Percentiles rank a stretch among this genome's conserved stretches.
Evolutionary conservation across 163 green algal species (phyloP).

Genomic region (Chloroidium sp.): DNA sequence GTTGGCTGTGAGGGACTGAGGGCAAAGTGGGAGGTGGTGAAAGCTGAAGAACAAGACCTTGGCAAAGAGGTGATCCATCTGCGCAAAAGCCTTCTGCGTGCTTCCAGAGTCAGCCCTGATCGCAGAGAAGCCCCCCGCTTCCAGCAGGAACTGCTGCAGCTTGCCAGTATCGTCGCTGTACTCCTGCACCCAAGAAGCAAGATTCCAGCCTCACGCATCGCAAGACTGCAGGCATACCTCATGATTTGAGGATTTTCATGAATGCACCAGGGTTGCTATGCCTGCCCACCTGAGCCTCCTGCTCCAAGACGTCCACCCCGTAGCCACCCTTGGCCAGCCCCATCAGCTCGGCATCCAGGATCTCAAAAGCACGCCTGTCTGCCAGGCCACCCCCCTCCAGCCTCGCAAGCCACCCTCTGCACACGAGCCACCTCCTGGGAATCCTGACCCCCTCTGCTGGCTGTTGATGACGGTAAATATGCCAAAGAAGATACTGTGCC

Average conservation of each 20-base stretch:
- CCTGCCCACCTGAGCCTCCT: not conserved
- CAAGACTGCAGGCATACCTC: not conserved
- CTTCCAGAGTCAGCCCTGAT: not conserved
- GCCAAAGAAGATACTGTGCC: too few species aligned
- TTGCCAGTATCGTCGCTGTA: not conserved
- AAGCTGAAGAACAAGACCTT: not conserved
- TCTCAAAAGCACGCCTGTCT: not conserved
- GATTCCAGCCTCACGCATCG: not conserved
- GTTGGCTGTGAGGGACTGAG: not conserved
- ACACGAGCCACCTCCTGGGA: too few species aligned
- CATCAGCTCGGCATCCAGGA: not conserved
- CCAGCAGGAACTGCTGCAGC: not conserved
- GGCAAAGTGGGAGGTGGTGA: not conserved
- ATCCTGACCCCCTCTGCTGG: too few species aligned
- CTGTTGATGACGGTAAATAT: too few species aligned
- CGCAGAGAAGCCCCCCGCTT: not conserved
- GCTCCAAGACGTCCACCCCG: not conserved
- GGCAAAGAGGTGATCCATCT: constrained; percentile 1
- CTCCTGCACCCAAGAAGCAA: not conserved
- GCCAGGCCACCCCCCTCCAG: not conserved
- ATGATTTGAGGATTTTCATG: not conserved
- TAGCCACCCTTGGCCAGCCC: not conserved
- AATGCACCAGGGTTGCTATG: not conserved
- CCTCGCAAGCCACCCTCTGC: not conserved
- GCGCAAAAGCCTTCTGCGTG: not conserved